Conservation (phyloP, 768 basidiomycete species). For the Podaxis sp. region DNA sequence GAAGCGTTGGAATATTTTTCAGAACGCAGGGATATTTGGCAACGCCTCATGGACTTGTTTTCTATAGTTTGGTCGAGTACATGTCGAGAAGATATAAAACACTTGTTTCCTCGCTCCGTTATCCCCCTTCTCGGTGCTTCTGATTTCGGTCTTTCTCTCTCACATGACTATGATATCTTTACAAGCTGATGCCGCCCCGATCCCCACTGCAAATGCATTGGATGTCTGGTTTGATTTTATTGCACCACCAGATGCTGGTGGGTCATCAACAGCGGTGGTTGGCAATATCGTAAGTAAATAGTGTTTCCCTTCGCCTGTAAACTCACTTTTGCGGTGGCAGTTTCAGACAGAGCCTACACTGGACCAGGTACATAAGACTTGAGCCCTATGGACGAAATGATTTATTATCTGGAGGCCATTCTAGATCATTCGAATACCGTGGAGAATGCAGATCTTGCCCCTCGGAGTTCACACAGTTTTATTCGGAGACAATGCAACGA, state of each 20-base stretch:
- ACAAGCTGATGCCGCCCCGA: neutral
- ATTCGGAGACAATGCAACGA: neutral
- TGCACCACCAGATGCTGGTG: neutral
- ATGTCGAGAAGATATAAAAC: neutral
- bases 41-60: constrained; percentile 4
- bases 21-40: neutral
- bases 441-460: neutral
- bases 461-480: neutral
- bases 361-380: neutral
- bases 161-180: constrained; percentile 1
- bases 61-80: neutral
- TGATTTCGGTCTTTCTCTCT: neutral
- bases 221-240: constrained; percentile 4
- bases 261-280: neutral
- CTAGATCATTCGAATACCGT: neutral
- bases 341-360: constrained; percentile 1
- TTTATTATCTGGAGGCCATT: neutral
- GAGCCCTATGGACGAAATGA: neutral
- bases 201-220: neutral
- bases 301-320: neutral
- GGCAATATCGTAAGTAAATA: neutral
- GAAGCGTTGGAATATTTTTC: neutral
- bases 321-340: neutral
- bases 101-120: neutral
- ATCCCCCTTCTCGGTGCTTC: neutral